Percentiles rank a stretch among this genome's conserved stretches.
Evolutionary conservation across 305 asterid species (phyloP).

Genomic region (Fraxinus latifolia): DNA sequence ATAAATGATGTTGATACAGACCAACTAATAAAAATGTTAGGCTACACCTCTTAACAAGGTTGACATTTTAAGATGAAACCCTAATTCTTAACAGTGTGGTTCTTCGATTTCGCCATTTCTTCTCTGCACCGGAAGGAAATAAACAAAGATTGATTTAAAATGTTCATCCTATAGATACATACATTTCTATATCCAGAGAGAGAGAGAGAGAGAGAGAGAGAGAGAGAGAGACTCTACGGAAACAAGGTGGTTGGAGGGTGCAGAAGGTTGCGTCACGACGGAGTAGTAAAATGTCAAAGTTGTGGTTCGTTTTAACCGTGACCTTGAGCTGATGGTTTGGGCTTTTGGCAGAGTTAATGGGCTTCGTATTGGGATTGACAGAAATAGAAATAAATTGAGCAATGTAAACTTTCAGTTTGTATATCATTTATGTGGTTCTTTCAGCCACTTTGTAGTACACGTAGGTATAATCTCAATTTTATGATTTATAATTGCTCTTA

Average conservation of each 20-base stretch:
- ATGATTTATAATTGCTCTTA: not conserved
- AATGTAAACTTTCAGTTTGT: not conserved
- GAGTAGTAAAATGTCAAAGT: not conserved
- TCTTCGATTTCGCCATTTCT: conserved; percentile 37
- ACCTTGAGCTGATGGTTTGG: not conserved
- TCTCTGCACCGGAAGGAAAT: not conserved
- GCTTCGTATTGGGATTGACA: not conserved
- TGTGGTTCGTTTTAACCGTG: not conserved
- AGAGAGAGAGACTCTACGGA: not conserved
- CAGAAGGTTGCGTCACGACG: not conserved
- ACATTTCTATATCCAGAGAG: not conserved
- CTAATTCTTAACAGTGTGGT: conserved; percentile 23
- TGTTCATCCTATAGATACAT: not conserved
- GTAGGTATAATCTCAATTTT: not conserved
- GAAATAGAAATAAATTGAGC: not conserved
- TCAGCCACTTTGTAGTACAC: not conserved
- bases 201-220: not conserved
- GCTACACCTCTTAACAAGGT: too few species aligned
- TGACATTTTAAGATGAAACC: too few species aligned
- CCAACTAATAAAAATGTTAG: too few species aligned
- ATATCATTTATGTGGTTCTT: not conserved
- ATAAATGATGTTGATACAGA: too few species aligned
- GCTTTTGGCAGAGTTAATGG: not conserved
- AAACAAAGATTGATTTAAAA: not conserved
- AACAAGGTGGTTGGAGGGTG: not conserved